Conservation (phyloP, 1,284 basidiomycete species). For the Ustilago cynodontis region DNA sequence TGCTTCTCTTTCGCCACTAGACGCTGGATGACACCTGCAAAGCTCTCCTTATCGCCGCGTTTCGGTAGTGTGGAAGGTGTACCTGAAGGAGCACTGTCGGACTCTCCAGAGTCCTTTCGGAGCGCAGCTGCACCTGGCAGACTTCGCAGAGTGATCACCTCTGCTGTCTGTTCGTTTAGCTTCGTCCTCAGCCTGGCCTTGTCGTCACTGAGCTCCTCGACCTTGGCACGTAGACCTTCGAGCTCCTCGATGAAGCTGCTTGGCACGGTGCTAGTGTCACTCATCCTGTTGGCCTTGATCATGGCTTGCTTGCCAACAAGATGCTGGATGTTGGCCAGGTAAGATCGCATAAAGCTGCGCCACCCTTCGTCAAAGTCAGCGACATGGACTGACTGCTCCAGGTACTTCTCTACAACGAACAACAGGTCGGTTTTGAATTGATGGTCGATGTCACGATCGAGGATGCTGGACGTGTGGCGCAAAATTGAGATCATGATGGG, state of each 20-base stretch:
- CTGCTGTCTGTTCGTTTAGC: conserved; percentile 76
- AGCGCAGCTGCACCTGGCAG: conserved; percentile 68
- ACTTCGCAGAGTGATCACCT: conserved; percentile 77
- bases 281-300: conserved; percentile 72
- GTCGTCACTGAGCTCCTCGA: conserved; percentile 78
- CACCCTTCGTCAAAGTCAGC: conserved; percentile 80
- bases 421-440: conserved; percentile 77
- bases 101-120: conserved; percentile 23
- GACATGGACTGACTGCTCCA: conserved; percentile 75
- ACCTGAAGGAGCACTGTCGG: conserved; percentile 11
- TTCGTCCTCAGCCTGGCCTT: conserved; percentile 75
- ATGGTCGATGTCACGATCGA: conserved; percentile 76
- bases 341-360: conserved; percentile 76
- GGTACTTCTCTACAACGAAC: conserved; percentile 77
- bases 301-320: conserved; percentile 79
- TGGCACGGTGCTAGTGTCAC: conserved; percentile 72
- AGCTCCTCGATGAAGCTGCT: conserved; percentile 76
- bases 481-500: conserved; percentile 70
- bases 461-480: conserved; percentile 74
- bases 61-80: conserved; percentile 38
- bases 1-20: conserved; percentile 87
- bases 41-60: conserved; percentile 71
- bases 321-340: conserved; percentile 77
- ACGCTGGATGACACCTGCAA: conserved; percentile 83
- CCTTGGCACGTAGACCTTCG: conserved; percentile 75